Evolutionary conservation across 1,284 basidiomycete species (phyloP).

Genomic region (Cryptococcus jaspeensis): DNA sequence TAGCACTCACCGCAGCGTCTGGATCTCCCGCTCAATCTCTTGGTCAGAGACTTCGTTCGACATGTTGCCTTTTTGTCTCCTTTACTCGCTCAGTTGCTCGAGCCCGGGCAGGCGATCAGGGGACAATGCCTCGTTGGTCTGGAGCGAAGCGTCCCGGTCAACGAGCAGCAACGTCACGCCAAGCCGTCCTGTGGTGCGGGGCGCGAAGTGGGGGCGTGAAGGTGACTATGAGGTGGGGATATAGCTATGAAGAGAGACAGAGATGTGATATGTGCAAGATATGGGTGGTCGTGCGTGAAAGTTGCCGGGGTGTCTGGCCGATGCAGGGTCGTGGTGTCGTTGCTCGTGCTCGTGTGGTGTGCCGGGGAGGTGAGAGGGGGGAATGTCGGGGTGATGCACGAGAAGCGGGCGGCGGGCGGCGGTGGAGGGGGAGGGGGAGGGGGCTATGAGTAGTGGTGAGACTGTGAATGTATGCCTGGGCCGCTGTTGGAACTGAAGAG

Average conservation of each 20-base stretch:
- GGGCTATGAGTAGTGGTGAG: too few relatives aligned
- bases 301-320: background rate
- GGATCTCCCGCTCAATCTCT: slow-evolving; percentile 82
- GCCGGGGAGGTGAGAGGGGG: too few relatives aligned
- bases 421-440: too few relatives aligned
- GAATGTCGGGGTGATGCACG: too few relatives aligned
- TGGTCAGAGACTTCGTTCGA: slow-evolving; percentile 57
- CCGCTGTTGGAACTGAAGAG: too few relatives aligned
- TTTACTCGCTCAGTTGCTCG: background rate
- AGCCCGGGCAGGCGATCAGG: background rate
- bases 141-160: too few relatives aligned
- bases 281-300: background rate
- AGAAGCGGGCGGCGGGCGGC: too few relatives aligned
- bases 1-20: slow-evolving; percentile 60
- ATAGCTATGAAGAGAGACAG: too few relatives aligned
- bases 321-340: background rate
- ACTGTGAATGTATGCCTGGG: too few relatives aligned
- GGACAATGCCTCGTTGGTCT: background rate
- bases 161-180: background rate
- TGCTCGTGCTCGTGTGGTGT: background rate
- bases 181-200: background rate
- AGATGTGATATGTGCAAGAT: too few relatives aligned
- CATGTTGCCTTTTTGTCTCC: slow-evolving; percentile 6
- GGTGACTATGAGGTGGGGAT: too few relatives aligned
- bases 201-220: too few relatives aligned